Percentiles rank a stretch among this genome's conserved stretches.
Evolutionary conservation across 192 early-diverging fungal genomes (phyloP).

Genomic region (Linnemannia zychae): DNA sequence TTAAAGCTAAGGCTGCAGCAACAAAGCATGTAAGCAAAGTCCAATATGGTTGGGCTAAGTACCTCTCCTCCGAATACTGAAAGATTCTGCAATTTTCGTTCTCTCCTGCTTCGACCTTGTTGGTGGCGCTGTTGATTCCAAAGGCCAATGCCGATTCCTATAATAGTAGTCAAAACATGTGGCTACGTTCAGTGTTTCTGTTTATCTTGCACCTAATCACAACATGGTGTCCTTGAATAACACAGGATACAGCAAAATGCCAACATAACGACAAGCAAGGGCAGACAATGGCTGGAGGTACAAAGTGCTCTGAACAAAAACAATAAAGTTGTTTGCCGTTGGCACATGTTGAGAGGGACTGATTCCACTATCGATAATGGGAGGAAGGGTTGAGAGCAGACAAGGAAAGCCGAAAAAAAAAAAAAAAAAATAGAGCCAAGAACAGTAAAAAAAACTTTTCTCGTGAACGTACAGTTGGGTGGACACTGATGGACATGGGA

Average conservation of each 20-base stretch:
- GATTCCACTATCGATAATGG: background rate
- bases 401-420: background rate
- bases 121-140: conserved; percentile 79
- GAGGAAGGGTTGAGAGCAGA: background rate
- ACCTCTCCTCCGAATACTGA: conserved; percentile 66
- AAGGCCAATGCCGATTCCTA: conserved; percentile 72
- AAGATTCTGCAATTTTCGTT: conserved; percentile 89
- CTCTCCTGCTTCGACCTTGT: conserved; percentile 73
- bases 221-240: background rate
- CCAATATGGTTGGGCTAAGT: background rate
- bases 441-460: background rate
- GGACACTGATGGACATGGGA: conserved; percentile 82
- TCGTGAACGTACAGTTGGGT: conserved; percentile 77
- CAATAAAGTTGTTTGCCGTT: background rate
- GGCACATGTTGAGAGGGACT: background rate
- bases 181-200: background rate
- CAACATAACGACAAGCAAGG: background rate
- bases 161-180: background rate
- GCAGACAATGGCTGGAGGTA: background rate
- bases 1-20: background rate
- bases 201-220: background rate
- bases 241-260: background rate
- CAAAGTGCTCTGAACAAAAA: background rate
- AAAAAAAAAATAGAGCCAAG: background rate
- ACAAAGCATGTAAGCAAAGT: background rate